A percentile compares a stretch with the other conserved stretches of the same genome.
Conservation (phyloP, 805 yeast genomes). For the Peterozyma toletana region DNA sequence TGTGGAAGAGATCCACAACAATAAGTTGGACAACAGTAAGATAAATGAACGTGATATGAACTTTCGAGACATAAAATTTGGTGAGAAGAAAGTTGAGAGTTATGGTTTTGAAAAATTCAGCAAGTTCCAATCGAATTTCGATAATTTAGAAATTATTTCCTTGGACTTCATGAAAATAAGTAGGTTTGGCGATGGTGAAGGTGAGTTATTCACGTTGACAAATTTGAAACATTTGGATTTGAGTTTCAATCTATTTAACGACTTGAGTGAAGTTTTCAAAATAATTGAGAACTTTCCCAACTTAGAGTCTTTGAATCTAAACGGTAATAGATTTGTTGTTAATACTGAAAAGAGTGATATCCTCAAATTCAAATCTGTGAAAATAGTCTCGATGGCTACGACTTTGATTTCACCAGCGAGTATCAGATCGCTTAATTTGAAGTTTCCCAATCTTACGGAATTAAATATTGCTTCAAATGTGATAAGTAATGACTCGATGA, state of each 20-base stretch:
- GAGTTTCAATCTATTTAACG: conserved; percentile 47
- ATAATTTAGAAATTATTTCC: conserved; percentile 37
- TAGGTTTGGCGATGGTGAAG: conserved; percentile 2
- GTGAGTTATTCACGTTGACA: conserved; percentile 9
- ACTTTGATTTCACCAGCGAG: too few relatives aligned
- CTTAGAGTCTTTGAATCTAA: conserved; percentile 38
- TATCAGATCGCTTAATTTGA: too few relatives aligned
- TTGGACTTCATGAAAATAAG: conserved; percentile 35
- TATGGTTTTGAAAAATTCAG: conserved; percentile 59
- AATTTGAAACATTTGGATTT: conserved; percentile 41
- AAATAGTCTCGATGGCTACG: too few relatives aligned
- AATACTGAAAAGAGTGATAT: conserved; percentile 1
- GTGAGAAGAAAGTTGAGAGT: conserved; percentile 51
- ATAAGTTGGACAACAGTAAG: neutral
- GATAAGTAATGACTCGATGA: too few relatives aligned
- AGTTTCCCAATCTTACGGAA: too few relatives aligned
- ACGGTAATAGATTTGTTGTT: conserved; percentile 40
- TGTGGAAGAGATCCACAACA: conserved; percentile 15
- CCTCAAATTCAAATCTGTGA: neutral
- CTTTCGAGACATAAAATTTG: conserved; percentile 33
- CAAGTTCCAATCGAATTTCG: conserved; percentile 37
- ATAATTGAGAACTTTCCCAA: conserved; percentile 28
- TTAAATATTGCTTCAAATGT: too few relatives aligned
- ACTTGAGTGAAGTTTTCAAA: conserved; percentile 28
- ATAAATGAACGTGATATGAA: conserved; percentile 4